Evolutionary conservation across 306 rosid genomes (phyloP).

Genomic region (Cajanus cajan): DNA sequence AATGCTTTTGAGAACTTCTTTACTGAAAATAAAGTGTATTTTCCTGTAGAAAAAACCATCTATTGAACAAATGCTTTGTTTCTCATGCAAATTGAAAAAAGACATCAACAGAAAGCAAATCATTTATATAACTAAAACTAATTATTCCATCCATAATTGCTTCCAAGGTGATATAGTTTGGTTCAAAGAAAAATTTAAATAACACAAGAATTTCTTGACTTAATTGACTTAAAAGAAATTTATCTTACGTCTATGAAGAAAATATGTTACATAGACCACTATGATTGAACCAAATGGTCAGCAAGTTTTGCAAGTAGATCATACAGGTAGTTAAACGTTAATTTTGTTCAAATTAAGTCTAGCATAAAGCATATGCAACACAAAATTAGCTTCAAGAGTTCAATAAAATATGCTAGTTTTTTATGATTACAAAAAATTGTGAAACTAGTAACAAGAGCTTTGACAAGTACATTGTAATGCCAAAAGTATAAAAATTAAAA

Average conservation of each 20-base stretch:
- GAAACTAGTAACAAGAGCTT: conserved; percentile 2
- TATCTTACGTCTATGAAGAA: background rate
- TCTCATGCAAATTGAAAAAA: background rate
- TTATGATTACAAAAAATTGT: background rate
- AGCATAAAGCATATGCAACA: background rate
- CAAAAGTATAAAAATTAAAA: background rate
- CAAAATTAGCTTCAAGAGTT: background rate
- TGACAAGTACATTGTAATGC: background rate
- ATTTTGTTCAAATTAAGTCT: conserved; percentile 6
- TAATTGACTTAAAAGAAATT: background rate
- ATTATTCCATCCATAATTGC: conserved; percentile 12
- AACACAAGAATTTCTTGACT: background rate
- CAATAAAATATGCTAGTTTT: background rate
- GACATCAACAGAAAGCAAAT: background rate
- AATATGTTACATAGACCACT: background rate
- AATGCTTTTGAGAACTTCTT: too few relatives aligned
- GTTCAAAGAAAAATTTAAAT: conserved; percentile 8
- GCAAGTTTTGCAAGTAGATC: conserved; percentile 9
- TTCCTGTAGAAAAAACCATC: too few relatives aligned
- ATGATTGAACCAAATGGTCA: background rate
- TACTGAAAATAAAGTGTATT: too few relatives aligned
- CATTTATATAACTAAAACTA: background rate
- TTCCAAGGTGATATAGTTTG: background rate
- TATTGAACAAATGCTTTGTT: background rate
- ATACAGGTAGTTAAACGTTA: background rate